Conservation (phyloP, 208 protist species). For the Acanthamoeba triangularis region DNA sequence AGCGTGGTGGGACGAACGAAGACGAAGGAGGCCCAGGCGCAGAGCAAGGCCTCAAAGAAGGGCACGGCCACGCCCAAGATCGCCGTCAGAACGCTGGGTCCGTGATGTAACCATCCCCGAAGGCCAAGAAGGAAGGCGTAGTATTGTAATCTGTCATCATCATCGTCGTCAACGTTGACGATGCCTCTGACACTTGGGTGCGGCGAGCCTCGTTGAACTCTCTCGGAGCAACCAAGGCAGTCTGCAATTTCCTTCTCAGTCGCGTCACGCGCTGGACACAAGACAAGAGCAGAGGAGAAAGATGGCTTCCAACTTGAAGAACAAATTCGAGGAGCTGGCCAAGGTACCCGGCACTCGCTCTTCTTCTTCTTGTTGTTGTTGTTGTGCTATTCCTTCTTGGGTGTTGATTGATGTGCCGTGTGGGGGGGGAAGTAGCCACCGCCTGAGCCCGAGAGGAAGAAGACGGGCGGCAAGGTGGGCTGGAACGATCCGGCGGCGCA, state of each 20-base stretch:
- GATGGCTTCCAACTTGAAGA: neutral
- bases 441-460: constrained; percentile 18
- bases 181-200: too few relatives aligned
- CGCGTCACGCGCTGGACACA: too few relatives aligned
- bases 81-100: too few relatives aligned
- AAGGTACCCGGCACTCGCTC: neutral
- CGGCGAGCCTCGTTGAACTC: too few relatives aligned
- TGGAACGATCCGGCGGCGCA: neutral
- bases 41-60: too few relatives aligned
- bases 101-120: too few relatives aligned
- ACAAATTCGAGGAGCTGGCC: constrained; percentile 37
- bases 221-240: neutral
- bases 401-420: neutral
- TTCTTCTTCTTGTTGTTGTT: neutral
- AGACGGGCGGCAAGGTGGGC: constrained; percentile 15
- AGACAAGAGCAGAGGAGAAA: neutral
- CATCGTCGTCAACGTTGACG: too few relatives aligned
- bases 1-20: too few relatives aligned
- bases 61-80: too few relatives aligned
- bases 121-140: too few relatives aligned
- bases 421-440: neutral
- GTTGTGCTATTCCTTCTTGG: neutral
- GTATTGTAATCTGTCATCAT: too few relatives aligned
- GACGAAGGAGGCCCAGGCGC: too few relatives aligned
- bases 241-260: neutral